Conservation (phyloP, 352 stramenopile species). For the Phytophthora syringae region DNA sequence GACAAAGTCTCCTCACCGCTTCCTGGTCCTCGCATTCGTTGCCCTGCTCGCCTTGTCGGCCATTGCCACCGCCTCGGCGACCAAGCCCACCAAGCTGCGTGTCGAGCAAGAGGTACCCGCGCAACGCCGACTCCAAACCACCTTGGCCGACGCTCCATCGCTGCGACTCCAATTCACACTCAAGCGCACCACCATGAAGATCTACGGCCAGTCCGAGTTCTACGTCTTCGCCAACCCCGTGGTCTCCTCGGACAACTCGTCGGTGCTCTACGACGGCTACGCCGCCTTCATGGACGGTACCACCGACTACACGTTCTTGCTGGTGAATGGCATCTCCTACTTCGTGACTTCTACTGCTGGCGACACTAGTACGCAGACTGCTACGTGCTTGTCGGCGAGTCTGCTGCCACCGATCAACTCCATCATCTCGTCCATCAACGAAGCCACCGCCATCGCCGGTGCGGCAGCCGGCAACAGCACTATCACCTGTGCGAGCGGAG, state of each 20-base stretch:
- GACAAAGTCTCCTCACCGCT: constrained; percentile 7
- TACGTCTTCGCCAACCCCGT: constrained; percentile 45
- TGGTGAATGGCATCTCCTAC: constrained; percentile 40
- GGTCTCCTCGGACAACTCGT: constrained; percentile 19
- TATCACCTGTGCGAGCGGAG: constrained; percentile 24
- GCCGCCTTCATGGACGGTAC: constrained; percentile 23
- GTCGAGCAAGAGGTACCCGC: not conserved
- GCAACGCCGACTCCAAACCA: constrained; percentile 6
- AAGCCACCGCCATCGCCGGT: constrained; percentile 16
- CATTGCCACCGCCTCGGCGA: not conserved
- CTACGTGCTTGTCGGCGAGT: constrained; percentile 13
- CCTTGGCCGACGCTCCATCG: constrained; percentile 27
- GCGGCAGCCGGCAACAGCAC: constrained; percentile 6
- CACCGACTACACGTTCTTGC: constrained; percentile 27
- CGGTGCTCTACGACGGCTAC: constrained; percentile 43
- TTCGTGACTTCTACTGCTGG: constrained; percentile 21
- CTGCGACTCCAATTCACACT: constrained; percentile 38
- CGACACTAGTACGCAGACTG: constrained; percentile 8
- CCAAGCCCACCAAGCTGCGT: constrained; percentile 5
- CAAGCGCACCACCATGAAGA: constrained; percentile 40
- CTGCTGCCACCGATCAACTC: constrained; percentile 21
- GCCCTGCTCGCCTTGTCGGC: constrained; percentile 5
- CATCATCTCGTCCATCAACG: constrained; percentile 23
- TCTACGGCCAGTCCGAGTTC: constrained; percentile 37
- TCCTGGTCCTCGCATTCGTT: constrained; percentile 1